Base-by-base conservation (phyloP, 169 alveolate species). In the Toxoplasma gondii region DNA sequence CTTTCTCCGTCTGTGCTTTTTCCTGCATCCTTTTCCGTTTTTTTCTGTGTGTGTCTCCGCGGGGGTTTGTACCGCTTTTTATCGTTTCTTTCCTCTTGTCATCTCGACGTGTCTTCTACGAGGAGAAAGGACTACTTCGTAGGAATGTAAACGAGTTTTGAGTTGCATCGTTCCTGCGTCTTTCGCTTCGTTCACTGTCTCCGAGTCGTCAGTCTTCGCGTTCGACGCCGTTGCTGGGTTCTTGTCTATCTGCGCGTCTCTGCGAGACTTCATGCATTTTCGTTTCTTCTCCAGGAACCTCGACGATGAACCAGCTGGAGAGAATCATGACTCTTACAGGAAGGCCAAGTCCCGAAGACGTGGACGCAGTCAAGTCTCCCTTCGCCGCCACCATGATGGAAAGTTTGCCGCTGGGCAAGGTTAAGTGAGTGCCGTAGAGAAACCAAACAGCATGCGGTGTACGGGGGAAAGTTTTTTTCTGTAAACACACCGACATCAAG, bases 301-400 rank as follows among this genome's bases (percentile, higher is more conserved):
- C 99, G n/a, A 99, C 99, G n/a, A 96, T 99, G 95, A 99, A 99
- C 94, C 99, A 99, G 91, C 97, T 99, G 53, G 99, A 98, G 70
- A 94, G 98, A 90, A 98, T 99, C 43, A 96, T 99, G 91, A 97
- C 98, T 91, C 96, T 98, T n/a, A 98, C 98, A n/a, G 99, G 99
- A 0, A 41, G 93, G n/a, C 99, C 99, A 0, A 81, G 98, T 27
- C 88, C 91, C 38, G 98, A 97, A 78, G 99, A 98, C 96, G 94
- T 97, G 64, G 98, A 96, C 69, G 97, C 98, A 2, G 97, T 98
- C 82, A 96, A 97, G 91, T 96, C 98, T 49, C 98, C 97, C 45
- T 97, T 98, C 81, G 99, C 99, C 16, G 96, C 91, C 22, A 97
- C 98, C 53, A 98, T 98, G 99, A 93, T 98, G 54, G 99, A 97